Conservation (phyloP, 768 basidiomycete genomes). For the Royoungia palumana region DNA sequence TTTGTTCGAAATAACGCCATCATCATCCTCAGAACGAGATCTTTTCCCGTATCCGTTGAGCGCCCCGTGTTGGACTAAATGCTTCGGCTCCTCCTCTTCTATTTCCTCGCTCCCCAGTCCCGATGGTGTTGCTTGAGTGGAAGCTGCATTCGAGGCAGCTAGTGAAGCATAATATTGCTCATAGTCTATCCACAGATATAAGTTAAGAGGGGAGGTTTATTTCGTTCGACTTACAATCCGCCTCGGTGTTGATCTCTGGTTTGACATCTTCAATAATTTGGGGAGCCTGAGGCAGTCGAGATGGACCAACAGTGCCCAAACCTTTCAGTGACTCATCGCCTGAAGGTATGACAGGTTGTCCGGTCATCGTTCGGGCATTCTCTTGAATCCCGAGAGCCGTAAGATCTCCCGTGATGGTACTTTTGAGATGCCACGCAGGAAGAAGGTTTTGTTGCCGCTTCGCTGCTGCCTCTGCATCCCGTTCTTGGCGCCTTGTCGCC, state of each 20-base stretch:
- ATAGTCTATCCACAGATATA: slow-evolving; percentile 48
- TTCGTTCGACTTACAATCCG: slow-evolving; percentile 53
- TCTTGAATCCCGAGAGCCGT: slow-evolving; percentile 84
- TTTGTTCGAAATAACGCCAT: slow-evolving; percentile 40
- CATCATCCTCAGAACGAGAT: slow-evolving; percentile 64
- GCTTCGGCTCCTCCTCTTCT: slow-evolving; percentile 69
- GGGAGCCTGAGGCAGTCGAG: slow-evolving; percentile 27
- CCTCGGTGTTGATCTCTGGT: slow-evolving; percentile 52
- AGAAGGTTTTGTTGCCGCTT: slow-evolving; percentile 89
- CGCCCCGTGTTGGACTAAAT: slow-evolving; percentile 62
- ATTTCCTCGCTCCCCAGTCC: slow-evolving; percentile 52
- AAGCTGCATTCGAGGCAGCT: slow-evolving; percentile 58
- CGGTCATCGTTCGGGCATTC: slow-evolving; percentile 49
- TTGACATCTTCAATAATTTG: slow-evolving; percentile 37
- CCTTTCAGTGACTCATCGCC: slow-evolving; percentile 76
- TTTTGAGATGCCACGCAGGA: slow-evolving; percentile 93
- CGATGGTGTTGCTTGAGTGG: slow-evolving; percentile 61
- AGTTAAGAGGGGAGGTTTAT: background rate
- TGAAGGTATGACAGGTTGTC: slow-evolving; percentile 36
- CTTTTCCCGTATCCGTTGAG: slow-evolving; percentile 73
- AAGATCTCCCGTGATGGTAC: slow-evolving; percentile 89
- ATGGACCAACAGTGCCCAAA: slow-evolving; percentile 51
- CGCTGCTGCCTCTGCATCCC: slow-evolving; percentile 77
- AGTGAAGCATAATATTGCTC: slow-evolving; percentile 82
- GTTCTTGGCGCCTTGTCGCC: slow-evolving; percentile 64